Base-by-base conservation (phyloP, 140 eudicot species). In the Flaveria floridana region DNA sequence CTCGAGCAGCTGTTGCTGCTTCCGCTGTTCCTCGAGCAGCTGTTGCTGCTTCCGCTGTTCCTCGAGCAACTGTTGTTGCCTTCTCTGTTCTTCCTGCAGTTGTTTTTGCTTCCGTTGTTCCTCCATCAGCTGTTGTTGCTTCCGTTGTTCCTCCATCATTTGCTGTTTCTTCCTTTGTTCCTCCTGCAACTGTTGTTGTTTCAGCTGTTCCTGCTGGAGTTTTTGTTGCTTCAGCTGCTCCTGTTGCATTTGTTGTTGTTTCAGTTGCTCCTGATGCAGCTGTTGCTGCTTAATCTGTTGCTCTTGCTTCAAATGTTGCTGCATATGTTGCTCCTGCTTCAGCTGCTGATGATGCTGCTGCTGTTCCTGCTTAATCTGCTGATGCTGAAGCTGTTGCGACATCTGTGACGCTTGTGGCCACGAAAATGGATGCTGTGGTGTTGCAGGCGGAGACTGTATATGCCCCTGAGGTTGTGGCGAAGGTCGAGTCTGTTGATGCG, bases 381-480 rank as follows among this genome's bases (percentile, higher is more conserved):
- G 74, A 15, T 59, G 78, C 4, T 42, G 71, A 44, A 7, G 68
- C 25, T 64, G 65, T 21, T 50, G 78, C 2, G 78, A 28, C 6
- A n/a, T 41, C 23, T 52, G 75, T 5, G 30, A 23, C 13, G 48
- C 12, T 26, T 74, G 78, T 26, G 68, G 72, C 81, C 73, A 65
- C 8, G 68, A 59, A 50, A 68, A 55, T 3, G 72, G 58, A 14
- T 78, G 20, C 2, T 69, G 65, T 14, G 62, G 8, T 42, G 69
- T n/a, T 14, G 69, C 67, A 75, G 80, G 48, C 7, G 71, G 71
- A 65, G 79, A 52, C 39, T 71, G 73, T 19, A 79, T 30, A 2
- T 41, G 72, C 53, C 57, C 23, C 70, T 57, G 86, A 21, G 75
- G 75, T 10, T 75, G 87, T n/a, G 66, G 68, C 0, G 65, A 67